A percentile compares a stretch with the other conserved stretches of the same genome.
Evolutionary conservation across 805 yeast genomes (phyloP).

Genomic region (Candida namnaoensis): DNA sequence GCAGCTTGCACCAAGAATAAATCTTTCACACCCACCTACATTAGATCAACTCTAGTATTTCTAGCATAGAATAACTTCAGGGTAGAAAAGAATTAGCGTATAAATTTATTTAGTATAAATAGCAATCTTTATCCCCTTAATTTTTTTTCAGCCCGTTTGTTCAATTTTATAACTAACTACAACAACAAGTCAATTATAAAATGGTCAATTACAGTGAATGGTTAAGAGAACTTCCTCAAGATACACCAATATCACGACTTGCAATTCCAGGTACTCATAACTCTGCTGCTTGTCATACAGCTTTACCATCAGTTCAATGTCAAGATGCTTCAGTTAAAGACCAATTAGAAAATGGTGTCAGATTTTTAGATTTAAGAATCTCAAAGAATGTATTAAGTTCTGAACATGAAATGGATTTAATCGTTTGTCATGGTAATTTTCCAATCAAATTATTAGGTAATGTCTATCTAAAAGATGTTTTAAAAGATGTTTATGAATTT

Average conservation of each 20-base stretch:
- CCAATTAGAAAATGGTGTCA: conserved; percentile 66
- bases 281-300: conserved; percentile 62
- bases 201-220: conserved; percentile 25
- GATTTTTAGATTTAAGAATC: conserved; percentile 62
- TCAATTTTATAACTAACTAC: too few species aligned
- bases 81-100: too few species aligned
- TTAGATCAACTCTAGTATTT: too few species aligned
- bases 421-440: conserved; percentile 68
- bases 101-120: too few species aligned
- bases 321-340: conserved; percentile 52
- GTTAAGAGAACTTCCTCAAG: conserved; percentile 46
- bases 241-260: conserved; percentile 40
- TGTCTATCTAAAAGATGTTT: conserved; percentile 37
- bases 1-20: too few species aligned
- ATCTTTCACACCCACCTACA: too few species aligned
- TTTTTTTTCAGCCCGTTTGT: too few species aligned
- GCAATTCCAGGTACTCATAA: conserved; percentile 85
- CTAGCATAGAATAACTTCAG: too few species aligned
- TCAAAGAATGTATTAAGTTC: conserved; percentile 48
- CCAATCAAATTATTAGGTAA: conserved; percentile 60
- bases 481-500: conserved; percentile 53
- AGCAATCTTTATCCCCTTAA: too few species aligned
- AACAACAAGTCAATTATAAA: too few species aligned
- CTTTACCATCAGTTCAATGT: conserved; percentile 71
- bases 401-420: conserved; percentile 41